Evolutionary conservation across 2,329 filamentous ascomycete species (phyloP), one percentile per base, ranked within the genome.

Genomic region (Aschersonia sp.): DNA sequence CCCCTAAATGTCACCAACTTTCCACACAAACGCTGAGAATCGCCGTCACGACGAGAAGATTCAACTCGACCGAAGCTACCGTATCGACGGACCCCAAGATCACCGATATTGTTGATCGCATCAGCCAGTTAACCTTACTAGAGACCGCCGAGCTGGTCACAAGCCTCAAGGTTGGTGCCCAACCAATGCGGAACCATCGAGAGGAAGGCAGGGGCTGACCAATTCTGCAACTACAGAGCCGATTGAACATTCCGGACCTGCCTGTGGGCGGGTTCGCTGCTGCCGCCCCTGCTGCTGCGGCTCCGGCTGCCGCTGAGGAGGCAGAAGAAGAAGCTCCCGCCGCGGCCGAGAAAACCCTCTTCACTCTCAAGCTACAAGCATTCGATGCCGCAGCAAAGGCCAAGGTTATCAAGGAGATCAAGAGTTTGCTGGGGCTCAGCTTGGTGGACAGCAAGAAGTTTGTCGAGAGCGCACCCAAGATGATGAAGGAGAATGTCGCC

Each of bases 381-480:
- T 94, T 97, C 65, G 94, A 98, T 47, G 76, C 88, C 31, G 76
- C 70, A 46, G 73, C 90, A 55, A 99, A 99, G 76, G 88, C 94
- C 60, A 99, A 99, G 84, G 75, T 98, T 60, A 99, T 98, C 78
- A 99, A 99, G 79, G 92, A 99, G 75, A 78, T 99, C 73, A 99
- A 99, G 81, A 82, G 80, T 61, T 76, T 98, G 79, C 74, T 99
- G 51, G 92, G 92, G 42, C 71, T 98, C 63, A 94, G 86, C 65
- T 77, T 99, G 72, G 94, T 99, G 57, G 92, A 99, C 70, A 94
- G 87, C 72, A 99, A 99, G 84, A 99, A 99, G 76, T 99, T 99
- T 62, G 92, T 98, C 56, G 92, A 99, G 77, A 87, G 86, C 63
- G 89, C 86, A 57, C 92, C 92, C 54, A 99, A 99, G 83, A 73